Evolutionary conservation across 257 asterid genomes (phyloP).

Genomic region (Nicotiana sylvestris): DNA sequence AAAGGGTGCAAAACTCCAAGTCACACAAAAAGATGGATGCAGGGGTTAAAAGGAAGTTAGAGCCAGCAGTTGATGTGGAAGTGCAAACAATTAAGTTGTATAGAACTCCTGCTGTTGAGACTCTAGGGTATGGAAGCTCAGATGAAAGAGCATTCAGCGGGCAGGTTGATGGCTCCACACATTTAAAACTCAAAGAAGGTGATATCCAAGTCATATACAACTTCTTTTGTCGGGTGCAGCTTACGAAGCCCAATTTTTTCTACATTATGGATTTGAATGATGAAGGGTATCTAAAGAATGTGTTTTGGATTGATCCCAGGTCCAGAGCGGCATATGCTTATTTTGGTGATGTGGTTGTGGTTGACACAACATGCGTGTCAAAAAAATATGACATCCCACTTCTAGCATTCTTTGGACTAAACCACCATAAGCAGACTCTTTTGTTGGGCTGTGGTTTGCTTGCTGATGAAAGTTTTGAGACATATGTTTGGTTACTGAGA

Average conservation of each 20-base stretch:
- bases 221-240: conserved; percentile 28
- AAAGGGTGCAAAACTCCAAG: conserved; percentile 46
- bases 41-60: conserved; percentile 51
- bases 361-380: conserved; percentile 34
- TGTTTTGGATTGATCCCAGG: conserved; percentile 38
- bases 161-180: conserved; percentile 22
- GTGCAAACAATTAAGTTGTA: conserved; percentile 52
- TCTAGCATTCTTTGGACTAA: conserved; percentile 27
- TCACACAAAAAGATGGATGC: conserved; percentile 42
- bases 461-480: conserved; percentile 29
- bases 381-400: conserved; percentile 29
- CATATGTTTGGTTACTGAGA: conserved; percentile 38
- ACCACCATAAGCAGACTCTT: conserved; percentile 34
- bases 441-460: conserved; percentile 34
- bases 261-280: conserved; percentile 40
- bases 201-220: conserved; percentile 22
- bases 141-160: conserved; percentile 21
- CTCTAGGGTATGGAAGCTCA: conserved; percentile 26
- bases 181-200: conserved; percentile 24
- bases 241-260: conserved; percentile 30
- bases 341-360: conserved; percentile 33
- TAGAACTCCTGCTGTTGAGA: conserved; percentile 34
- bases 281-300: conserved; percentile 30
- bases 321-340: conserved; percentile 31
- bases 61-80: conserved; percentile 38